These are phyloP conservation scores for Vicia sativa DNA, from an alignment of 306 rosid genomes.

Conservation along the genomic window DNA sequence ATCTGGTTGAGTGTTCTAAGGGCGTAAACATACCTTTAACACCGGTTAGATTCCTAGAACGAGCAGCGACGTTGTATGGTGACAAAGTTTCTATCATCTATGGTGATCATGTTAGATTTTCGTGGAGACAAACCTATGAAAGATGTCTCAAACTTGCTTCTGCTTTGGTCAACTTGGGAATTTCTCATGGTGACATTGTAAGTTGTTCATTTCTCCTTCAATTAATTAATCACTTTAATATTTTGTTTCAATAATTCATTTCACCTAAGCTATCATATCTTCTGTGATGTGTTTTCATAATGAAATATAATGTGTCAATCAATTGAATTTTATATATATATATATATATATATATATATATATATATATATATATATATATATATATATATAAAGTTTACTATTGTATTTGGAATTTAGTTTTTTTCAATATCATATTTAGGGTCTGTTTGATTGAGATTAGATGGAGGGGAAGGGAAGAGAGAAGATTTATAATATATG, in stretches of 20 bases:
- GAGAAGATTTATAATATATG: no score
- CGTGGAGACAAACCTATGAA: conserved; percentile 64
- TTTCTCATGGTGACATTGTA: conserved; percentile 61
- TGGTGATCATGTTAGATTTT: conserved; percentile 34
- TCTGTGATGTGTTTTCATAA: not conserved
- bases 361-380: no score
- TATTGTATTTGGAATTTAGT: no score
- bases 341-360: no score
- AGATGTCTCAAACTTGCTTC: conserved; percentile 68
- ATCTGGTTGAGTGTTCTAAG: conserved; percentile 40
- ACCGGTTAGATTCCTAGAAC: conserved; percentile 63
- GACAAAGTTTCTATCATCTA: conserved; percentile 53
- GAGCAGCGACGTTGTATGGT: conserved; percentile 53
- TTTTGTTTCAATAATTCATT: not conserved
- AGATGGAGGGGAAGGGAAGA: no score
- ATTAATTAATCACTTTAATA: no score
- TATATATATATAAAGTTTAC: no score
- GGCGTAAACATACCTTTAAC: conserved; percentile 47
- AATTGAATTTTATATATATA: no score
- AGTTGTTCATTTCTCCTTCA: conserved; percentile 36
- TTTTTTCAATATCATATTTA: no score
- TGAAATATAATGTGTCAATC: not conserved
- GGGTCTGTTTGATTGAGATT: no score
- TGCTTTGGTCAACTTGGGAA: conserved; percentile 55
- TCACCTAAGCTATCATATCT: no score